Evolutionary conservation across 2,329 filamentous ascomycete genomes (phyloP), one percentile per base, ranked within the genome.

Genomic region (Periconia macrospinosa): DNA sequence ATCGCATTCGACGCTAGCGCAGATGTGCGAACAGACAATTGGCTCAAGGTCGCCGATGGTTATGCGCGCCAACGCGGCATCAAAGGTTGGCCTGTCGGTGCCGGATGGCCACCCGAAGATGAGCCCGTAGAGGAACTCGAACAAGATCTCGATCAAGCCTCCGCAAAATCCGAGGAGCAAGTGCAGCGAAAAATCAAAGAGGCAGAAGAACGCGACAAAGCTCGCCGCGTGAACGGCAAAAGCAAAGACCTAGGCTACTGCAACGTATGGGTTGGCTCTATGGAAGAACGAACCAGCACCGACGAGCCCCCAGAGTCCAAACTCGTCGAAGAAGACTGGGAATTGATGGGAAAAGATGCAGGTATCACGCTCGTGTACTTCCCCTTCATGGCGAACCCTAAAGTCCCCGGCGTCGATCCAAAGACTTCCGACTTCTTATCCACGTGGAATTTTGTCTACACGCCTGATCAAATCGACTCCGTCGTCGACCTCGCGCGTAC

Each of bases 401-500:
- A 88, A 55, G 88, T 91, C 0, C 83, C 87, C 0, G 89, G 85
- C 42, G 88, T 97, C n/a, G 89, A 96, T 61, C 94, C 94, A 0
- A 86, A 87, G 20, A 84, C 83, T 2, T 89, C 85, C 49, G 91
- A 96, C 55, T 97, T 92, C 74, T 86, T 97, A 79, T 91, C 86
- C 62, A 99, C 94, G 0, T 99, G 94, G 94, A 99, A 99, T 70
- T 97, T 97, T 70, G 87, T 97, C 30, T 99, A 97, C 73, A 95
- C 90, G 1, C 88, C 92, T 0, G 87, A 94, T 53, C 88, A 99
- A 72, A 86, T 99, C 49, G 92, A 97, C 63, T 84, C 85, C 23
- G 91, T 96, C 0, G 88, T 96, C 2, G 81, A 83, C 6, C 81
- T 99, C 27, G 92, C 94, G 1, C 82, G 86, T 51, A 91, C 91